Evolutionary conservation across 108 stramenopile species (phyloP), one percentile per base, ranked within the genome.

Genomic region (Cafeteria roenbergensis): DNA sequence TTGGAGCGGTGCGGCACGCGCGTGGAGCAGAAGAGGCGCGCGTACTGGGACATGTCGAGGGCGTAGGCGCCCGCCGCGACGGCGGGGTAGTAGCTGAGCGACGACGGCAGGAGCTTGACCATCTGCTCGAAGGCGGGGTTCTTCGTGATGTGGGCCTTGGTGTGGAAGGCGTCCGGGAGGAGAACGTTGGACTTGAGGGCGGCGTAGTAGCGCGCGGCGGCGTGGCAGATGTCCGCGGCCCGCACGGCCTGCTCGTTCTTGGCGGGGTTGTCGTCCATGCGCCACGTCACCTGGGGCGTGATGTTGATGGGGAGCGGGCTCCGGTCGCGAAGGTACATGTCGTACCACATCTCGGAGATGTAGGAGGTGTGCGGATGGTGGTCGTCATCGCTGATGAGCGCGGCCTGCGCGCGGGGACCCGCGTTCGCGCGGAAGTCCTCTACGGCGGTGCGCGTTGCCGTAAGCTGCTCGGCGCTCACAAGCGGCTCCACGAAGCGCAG

Each of bases 221-320:
- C 50, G 2, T 24, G 30, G 12, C 35, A 31, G 26, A 69, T 30
- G 61, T 69, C 42, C 4, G 68, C 68, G 30, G 61, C 42, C 28
- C 51, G 60, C 25, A 26, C n/a, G 34, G 61, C 50, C 68, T 75
- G 74, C 42, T 77, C 73, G 66, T 74, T 77, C 55, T 70, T 74
- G 26, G 51, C 64, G 0, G 76, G 70, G 26, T 52, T 64, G 9
- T 66, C 65, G 62, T 75, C 71, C 1, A 69, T 30, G 48, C 32
- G 27, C 63, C 72, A 77, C 29, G 74, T 71, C 25, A 71, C 55
- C 26, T 72, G 71, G 32, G 74, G 74, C 21, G 71, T 75, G 30
- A 75, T 63, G 67, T 75, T 75, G 50, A 77, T 38, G 38, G 74
- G 73, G 27, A 74, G 63, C n/a, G 76, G 72, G n/a, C 57, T 71